Base-by-base conservation (phyloP, 2,329 filamentous ascomycete species). In the Talaromyces sp. region DNA sequence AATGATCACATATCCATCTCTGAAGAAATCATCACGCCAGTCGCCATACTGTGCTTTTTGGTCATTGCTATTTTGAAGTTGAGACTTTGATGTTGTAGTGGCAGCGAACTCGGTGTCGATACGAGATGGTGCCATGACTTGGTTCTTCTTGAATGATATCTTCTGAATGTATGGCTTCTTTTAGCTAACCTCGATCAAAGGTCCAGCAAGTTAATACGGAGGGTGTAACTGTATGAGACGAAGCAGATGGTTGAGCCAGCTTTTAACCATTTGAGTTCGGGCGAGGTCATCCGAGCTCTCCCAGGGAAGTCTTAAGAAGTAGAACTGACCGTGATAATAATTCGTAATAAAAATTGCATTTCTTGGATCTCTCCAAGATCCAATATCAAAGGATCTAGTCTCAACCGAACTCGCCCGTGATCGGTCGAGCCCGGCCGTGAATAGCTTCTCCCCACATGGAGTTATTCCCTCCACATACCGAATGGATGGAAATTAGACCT, bases 1-100 rank as follows among this genome's bases (percentile, higher is more conserved):
- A 13, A 51, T 49, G 1, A 60, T 13, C 9, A 33, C 59, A 13
- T 60, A 60, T 32, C 54, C 53, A 19, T 42, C 49, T 7, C 10
- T 28, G 32, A 28, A 42, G 32, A 59, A 54, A n/a, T 59, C 47
- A 22, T 58, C 56, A 17, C 56, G 55, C 8, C 27, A 57, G 27
- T 57, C 55, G 5, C 39, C 39, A 15, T 49, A 57, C 5, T n/a
- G 44, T 22, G 8, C 5, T 22, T 19, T 47, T 25, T 51, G 44
- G 19, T 51, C 19, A 27, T 27, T 27, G 10, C 2, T 22, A 15
- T 25, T 51, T 51, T 51, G 44, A 22, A 22, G 10, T 27, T 51
- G 9, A 22, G 25, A 27, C 13, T 51, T 51, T 2, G 19, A 27
- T n/a, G 25, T 17, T 25, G 25, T 15, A 13, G n/a, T 10, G 44